Base-by-base conservation (phyloP, 768 basidiomycete species). In the Collybiopsis confluens region DNA sequence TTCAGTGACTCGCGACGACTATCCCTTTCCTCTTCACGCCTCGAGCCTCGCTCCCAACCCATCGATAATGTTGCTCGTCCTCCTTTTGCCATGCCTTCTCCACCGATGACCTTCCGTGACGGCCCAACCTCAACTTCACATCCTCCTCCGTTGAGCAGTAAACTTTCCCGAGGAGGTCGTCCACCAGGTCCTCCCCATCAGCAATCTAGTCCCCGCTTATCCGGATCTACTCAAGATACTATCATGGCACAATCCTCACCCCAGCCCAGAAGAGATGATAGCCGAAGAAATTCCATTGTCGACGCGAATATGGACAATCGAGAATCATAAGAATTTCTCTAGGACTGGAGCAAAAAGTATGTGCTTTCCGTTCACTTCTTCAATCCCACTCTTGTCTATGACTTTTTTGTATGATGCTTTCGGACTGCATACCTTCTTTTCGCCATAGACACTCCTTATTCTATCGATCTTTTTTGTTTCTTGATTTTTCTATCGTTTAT, bases 11-110 rank as follows among this genome's bases (percentile, higher is more conserved):
- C 76, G 16, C 65, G 79, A 43, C 73, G 80, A 15, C 67, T 76
- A 24, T 81, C 82, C 1, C 65, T 78, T 37, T 76, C 79, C 20
- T 74, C 77, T 11, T 70, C 68, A 35, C 75, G 82, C 37, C 62
- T 79, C 49, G 83, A 85, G 35, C 71, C 77, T 23, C 69, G 70
- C 20, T 46, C 64, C 27, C 69, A 67, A 50, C 58, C 61, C 3
- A 58, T 61, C 28, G 64, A 68, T 16, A 63, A 63, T 28, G 55
- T 62, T 9, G 49, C 64, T 45, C 56, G 55, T 20, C 56, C n/a
- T n/a, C n/a, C 64, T 4, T 62, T 65, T 53, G 62, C 54, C 13
- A 50, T 68, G 42, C 68, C 66, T 27, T 69, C 70, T 1, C 73
- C 73, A 1, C 71, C 70, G 3, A 68, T 63, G 52, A 52, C 56